phyloP scores from a whole-genome alignment of 345 rosid species.

The Acer yangbiense region DNA sequence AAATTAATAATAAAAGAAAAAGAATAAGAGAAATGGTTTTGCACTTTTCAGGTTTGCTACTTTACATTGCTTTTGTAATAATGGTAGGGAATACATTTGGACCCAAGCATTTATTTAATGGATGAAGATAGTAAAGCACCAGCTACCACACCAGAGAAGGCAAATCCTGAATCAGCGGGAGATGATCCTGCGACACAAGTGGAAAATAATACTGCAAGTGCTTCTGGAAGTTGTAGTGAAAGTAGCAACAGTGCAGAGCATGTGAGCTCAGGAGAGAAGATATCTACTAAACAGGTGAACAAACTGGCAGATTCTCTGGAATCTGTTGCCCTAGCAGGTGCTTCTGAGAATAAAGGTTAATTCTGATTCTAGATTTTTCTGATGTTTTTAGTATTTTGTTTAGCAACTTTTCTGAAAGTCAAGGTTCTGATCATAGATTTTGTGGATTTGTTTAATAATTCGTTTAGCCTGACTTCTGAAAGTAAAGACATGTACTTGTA shows the following conservation, averaged over 20 bases:
- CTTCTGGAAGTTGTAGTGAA: slow-evolving; percentile 35
- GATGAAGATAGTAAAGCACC: slow-evolving; percentile 78
- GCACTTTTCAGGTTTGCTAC: slow-evolving; percentile 15
- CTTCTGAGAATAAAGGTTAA: slow-evolving; percentile 43
- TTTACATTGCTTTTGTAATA: slow-evolving; percentile 21
- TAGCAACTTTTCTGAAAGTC: neutral
- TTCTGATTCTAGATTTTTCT: slow-evolving; percentile 8
- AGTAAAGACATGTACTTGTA: neutral
- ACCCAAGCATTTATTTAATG: slow-evolving; percentile 96
- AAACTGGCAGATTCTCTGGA: slow-evolving; percentile 38
- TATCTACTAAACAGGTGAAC: slow-evolving; percentile 35
- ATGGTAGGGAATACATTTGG: slow-evolving; percentile 91
- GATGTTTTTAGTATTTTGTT: neutral
- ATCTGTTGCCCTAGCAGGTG: slow-evolving; percentile 42
- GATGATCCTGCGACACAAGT: slow-evolving; percentile 28
- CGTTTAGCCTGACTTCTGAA: neutral
- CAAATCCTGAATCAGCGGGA: slow-evolving; percentile 31
- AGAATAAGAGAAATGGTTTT: neutral
- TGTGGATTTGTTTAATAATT: neutral
- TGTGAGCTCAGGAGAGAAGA: slow-evolving; percentile 26
- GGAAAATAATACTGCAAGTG: slow-evolving; percentile 34
- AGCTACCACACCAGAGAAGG: slow-evolving; percentile 42
- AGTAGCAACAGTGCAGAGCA: slow-evolving; percentile 21
- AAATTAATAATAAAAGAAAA: no score
- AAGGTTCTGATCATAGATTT: slow-evolving; percentile 4